Base-by-base conservation (phyloP, 148 eudicot genomes). In the Chenopodium formosanum region DNA sequence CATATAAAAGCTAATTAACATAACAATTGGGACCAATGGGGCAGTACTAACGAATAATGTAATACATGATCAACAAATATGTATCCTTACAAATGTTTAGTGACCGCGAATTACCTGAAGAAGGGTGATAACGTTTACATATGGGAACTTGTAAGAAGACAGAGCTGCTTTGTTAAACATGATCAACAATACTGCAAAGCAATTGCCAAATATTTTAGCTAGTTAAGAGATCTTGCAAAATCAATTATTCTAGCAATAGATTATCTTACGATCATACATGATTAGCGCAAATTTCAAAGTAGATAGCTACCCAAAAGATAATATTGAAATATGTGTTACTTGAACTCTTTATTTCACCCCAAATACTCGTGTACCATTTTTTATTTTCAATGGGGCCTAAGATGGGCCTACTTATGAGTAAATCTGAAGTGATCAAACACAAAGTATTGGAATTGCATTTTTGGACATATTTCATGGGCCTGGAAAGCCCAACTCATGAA, bases 131-230 rank as follows among this genome's bases (percentile, higher is more conserved):
- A 93, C 95, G 86, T 92, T 92, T 22, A 90, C 95, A 84, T 88
- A 87, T 0, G 97, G 97, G 77, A 93, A 91, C 77, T 72, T 80
- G 75, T 90, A 93, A 27, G 97, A 90, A 79, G 97, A 93, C 77
- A 93, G 84, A 47, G 94, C 97, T 44, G 95, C 93, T 84, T 93
- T 93, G 87, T 93, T 93, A 86, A 93, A 90, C 86, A 91, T 74
- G 22, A 93, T 82, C 84, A 93, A 79, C 70, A 93, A 81, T 78
- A 93, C 97, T 91, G 95, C 92, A 52, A 74, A 16, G 10, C 22
- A 69, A 48, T 65, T 23, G 32, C 1, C 78, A 37, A 52, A 31
- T 40, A 40, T 40, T 40, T 40, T 40, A 6, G 12, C 16, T 12
- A 4, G 1, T 46, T 72, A 37, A 56, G 5, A 75, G 73, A 7